phyloP scores from a whole-genome alignment of 306 rosid genomes.

The Psophocarpus tetragonolobus region DNA sequence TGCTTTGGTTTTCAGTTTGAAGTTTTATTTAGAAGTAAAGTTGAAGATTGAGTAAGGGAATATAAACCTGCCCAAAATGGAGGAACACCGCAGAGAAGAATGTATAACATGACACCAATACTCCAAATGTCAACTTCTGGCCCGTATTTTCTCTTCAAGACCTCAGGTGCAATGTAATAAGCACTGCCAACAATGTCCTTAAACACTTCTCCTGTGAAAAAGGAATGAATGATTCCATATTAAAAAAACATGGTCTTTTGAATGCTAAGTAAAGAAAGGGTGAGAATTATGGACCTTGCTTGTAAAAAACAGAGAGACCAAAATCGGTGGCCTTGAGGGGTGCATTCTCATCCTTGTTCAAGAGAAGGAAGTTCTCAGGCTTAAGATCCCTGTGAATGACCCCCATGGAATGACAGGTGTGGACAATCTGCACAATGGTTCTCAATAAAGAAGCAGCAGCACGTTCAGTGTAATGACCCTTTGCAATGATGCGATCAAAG shows the following conservation, averaged over 20 bases:
- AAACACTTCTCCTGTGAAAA: conserved; percentile 68
- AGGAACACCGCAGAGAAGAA: conserved; percentile 89
- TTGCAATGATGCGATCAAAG: conserved; percentile 87
- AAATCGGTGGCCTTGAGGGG: conserved; percentile 97
- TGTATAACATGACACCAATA: conserved; percentile 90
- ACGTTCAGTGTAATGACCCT: conserved; percentile 94
- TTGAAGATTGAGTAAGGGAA: background rate
- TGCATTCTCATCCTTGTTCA: conserved; percentile 71
- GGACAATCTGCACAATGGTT: conserved; percentile 89
- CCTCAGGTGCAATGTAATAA: conserved; percentile 97
- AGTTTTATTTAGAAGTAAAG: background rate
- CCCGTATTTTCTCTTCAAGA: conserved; percentile 84
- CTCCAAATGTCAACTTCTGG: conserved; percentile 99
- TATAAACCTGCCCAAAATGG: conserved; percentile 92
- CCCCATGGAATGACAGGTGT: conserved; percentile 94
- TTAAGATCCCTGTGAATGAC: conserved; percentile 96
- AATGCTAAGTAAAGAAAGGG: background rate
- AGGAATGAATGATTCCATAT: background rate
- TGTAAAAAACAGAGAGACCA: conserved; percentile 91
- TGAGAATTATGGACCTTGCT: conserved; percentile 67
- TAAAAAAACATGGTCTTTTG: background rate
- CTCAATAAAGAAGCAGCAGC: conserved; percentile 84
- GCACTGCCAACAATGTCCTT: conserved; percentile 95
- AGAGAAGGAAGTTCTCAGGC: conserved; percentile 97
- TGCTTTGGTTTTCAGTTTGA: conserved; percentile 28